phyloP scores from a whole-genome alignment of 148 eudicot genomes.

The Camellia granthamiana region DNA sequence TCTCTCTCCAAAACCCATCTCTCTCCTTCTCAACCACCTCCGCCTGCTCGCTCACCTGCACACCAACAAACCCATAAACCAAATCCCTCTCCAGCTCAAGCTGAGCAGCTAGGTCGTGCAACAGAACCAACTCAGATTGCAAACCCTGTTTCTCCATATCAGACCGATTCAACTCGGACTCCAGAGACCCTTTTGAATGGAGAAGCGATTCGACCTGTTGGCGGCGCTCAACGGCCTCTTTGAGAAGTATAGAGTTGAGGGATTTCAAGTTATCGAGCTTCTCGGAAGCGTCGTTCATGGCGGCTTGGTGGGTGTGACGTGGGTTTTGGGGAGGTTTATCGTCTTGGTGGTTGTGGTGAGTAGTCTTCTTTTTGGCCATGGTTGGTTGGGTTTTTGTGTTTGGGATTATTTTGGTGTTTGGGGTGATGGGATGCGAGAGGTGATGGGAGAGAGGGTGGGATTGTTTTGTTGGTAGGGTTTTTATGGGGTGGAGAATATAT shows the following conservation, averaged over 20 bases:
- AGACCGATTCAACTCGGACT: constrained; percentile 45
- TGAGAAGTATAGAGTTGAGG: constrained; percentile 50
- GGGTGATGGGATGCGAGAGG: constrained; percentile 16
- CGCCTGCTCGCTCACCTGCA: constrained; percentile 20
- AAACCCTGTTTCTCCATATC: constrained; percentile 35
- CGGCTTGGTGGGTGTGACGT: constrained; percentile 18
- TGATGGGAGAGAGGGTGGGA: not conserved
- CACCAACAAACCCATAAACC: constrained; percentile 32
- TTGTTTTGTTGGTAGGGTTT: constrained; percentile 19
- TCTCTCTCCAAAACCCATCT: constrained; percentile 31
- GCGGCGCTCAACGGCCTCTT: constrained; percentile 49
- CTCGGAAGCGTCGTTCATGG: constrained; percentile 38
- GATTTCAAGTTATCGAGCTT: constrained; percentile 52
- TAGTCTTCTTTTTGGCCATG: constrained; percentile 72
- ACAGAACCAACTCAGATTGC: constrained; percentile 38
- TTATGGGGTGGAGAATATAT: not conserved
- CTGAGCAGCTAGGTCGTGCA: constrained; percentile 26
- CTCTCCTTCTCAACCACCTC: constrained; percentile 28
- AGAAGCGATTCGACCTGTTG: constrained; percentile 47
- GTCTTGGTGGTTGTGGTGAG: constrained; percentile 18
- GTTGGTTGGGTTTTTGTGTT: constrained; percentile 7
- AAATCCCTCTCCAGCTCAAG: constrained; percentile 40
- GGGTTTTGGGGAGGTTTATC: constrained; percentile 19
- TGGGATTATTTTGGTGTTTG: not conserved
- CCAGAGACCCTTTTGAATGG: constrained; percentile 44